Base-by-base conservation (phyloP, 345 rosid species). In the Pistacia integerrima region DNA sequence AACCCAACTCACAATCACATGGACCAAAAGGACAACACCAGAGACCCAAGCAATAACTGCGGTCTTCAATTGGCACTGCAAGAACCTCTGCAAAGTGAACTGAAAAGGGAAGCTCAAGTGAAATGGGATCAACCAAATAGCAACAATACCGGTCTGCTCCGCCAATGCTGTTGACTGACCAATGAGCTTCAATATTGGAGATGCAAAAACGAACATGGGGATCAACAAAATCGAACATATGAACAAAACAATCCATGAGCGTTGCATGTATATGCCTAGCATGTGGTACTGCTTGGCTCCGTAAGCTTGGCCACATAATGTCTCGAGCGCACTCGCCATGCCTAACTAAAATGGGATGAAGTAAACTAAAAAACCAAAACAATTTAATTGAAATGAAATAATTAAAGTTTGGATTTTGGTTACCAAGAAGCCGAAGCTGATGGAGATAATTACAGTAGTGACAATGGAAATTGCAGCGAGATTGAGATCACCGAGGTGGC, bases 321-420 rank as follows among this genome's bases (percentile, higher is more conserved):
- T 89, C 78, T 87, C 93, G 60, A 86, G 67, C 18, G 91, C 93
- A 72, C 91, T 86, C 4, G 89, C 90, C 91, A 90, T 86, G 35
- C 93, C 93, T 59, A 86, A 72, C 89, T 86, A 70, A 11, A 52
- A 60, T 25, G 2, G 41, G 1, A 41, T 18, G 33, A 59, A 60
- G 18, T 9, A 36, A 56, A 72, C 1, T 6, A 20, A 33, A 22
- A 46, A 64, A 56, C 10, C 7, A 10, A 33, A 56, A 8, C n/a
- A 12, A 14, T 12, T 63, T 6, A 52, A 68, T 48, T 63, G 17
- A 62, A 38, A 58, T 25, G 69, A 61, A 25, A 60, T 20, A 17
- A 41, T 9, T 13, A 38, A 57, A 69, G 16, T 20, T 18, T 56
- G 48, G 8, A 46, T 51, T 51, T 7, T 16, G 65, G n/a, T 51